Evolutionary conservation across 202 grass and related monocot genomes (phyloP), one percentile per base, ranked within the genome.

Genomic region (Setaria viridis): DNA sequence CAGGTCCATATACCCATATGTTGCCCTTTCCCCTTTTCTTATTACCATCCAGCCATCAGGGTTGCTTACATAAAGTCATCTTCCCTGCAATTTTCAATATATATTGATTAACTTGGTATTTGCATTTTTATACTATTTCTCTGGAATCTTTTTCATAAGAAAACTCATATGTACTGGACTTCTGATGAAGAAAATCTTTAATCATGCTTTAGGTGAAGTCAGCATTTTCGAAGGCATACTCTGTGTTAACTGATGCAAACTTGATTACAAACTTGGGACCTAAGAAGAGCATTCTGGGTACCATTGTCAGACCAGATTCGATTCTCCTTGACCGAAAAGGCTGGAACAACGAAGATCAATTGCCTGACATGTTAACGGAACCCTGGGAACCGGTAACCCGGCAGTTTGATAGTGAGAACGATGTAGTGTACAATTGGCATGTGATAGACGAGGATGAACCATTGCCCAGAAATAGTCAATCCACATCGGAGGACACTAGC

Each of bases 151-250:
- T 74, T n/a, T 54, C 14, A 10, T 82, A 79, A 69, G 66, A 49
- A 67, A 81, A 42, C 34, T 25, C 7, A 4, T 58, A 1, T 19
- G 32, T 54, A 16, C 10, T 49, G 33, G 42, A 55, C 14, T 77
- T 82, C 29, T 85, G 55, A 85, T 82, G 32, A 80, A n/a, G 29
- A 46, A 53, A 67, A 20, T 45, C 5, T 65, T 46, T 41, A 11
- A 34, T 74, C 41, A 72, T 85, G 68, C 20, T 78, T 54, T 90
- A 99, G 97, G 97, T 99, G 67, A 99, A 92, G 90, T 91, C 90
- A 74, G 94, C 97, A 80, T 94, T 99, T 94, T 87, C 90, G 9
- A 91, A 89, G 63, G 97, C 97, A 9, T 97, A 93, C 82, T 90
- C 97, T 3, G 72, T 90, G 83, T 82, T 99, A 64, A 97, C 97